Conservation (phyloP, 2,329 filamentous ascomycete species). For the Clarireedia sp. region DNA sequence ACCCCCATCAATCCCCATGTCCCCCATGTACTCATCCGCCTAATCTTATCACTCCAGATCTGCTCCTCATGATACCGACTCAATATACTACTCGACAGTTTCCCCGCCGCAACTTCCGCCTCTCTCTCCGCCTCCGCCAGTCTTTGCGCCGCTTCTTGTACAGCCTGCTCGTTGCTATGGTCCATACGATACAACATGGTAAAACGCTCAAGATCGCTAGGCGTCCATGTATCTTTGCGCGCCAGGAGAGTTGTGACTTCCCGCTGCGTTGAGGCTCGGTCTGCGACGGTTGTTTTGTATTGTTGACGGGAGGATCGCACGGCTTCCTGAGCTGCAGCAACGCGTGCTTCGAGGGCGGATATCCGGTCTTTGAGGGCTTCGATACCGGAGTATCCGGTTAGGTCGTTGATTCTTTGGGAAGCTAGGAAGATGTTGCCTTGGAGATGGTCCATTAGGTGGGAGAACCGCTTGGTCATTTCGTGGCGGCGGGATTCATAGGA, state of each 20-base stretch:
- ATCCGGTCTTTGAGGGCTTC: constrained; percentile 78
- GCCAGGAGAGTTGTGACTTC: constrained; percentile 93
- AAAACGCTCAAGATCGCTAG: constrained; percentile 84
- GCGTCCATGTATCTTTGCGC: constrained; percentile 86
- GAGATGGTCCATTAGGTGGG: constrained; percentile 76
- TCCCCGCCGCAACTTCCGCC: constrained; percentile 67
- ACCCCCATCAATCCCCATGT: constrained; percentile 98
- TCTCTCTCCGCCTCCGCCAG: constrained; percentile 70
- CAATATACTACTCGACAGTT: constrained; percentile 74
- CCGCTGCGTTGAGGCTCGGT: constrained; percentile 81
- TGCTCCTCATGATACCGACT: constrained; percentile 97
- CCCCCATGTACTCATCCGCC: constrained; percentile 94
- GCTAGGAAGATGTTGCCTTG: constrained; percentile 79
- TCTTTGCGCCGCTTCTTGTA: constrained; percentile 61
- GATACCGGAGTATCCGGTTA: constrained; percentile 91
- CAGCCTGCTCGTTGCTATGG: constrained; percentile 84
- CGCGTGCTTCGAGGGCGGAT: constrained; percentile 52
- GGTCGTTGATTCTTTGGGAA: constrained; percentile 81
- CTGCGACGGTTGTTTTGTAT: constrained; percentile 77
- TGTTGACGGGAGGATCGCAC: constrained; percentile 65
- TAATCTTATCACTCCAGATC: constrained; percentile 97
- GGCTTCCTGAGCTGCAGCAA: constrained; percentile 50
- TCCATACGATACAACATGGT: constrained; percentile 86
- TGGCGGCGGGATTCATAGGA: constrained; percentile 37
- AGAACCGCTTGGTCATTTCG: constrained; percentile 44